Evolutionary conservation across 306 rosid genomes (phyloP).

Genomic region (Dalbergia oliveri): DNA sequence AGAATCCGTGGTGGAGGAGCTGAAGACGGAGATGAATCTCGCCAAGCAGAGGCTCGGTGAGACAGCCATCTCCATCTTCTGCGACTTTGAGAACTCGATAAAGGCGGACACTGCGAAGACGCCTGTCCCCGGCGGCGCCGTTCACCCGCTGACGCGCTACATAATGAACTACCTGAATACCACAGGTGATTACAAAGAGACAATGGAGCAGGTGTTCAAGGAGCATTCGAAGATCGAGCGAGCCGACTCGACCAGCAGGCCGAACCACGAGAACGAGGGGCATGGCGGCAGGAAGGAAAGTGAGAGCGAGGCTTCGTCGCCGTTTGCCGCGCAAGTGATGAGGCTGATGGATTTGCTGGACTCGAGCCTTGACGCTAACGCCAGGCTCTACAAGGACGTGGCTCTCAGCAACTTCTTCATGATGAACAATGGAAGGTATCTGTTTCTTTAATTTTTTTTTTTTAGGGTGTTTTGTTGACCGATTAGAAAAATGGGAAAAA

Average conservation of each 20-base stretch:
- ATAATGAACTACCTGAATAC: conserved; percentile 58
- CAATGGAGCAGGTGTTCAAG: conserved; percentile 57
- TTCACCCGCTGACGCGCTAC: conserved; percentile 63
- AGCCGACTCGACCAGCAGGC: conserved; percentile 56
- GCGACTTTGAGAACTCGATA: conserved; percentile 56
- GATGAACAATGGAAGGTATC: conserved; percentile 89
- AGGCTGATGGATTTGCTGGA: conserved; percentile 79
- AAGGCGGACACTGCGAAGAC: conserved; percentile 45
- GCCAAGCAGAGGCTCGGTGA: conserved; percentile 61
- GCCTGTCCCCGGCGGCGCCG: conserved; percentile 61
- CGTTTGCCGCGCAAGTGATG: conserved; percentile 58
- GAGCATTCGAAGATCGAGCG: conserved; percentile 62
- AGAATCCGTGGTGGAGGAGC: conserved; percentile 43
- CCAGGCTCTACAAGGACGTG: conserved; percentile 68
- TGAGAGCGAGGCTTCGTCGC: conserved; percentile 29
- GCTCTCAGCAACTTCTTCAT: conserved; percentile 71
- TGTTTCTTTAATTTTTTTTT: neutral
- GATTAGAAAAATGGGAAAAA: too few relatives aligned
- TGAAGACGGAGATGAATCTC: conserved; percentile 51
- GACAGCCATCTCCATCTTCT: conserved; percentile 45
- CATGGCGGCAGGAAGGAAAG: neutral
- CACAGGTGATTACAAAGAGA: conserved; percentile 57
- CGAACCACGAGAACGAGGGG: conserved; percentile 17
- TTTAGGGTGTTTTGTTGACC: too few relatives aligned
- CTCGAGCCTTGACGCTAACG: conserved; percentile 62